Percentiles rank a stretch among this genome's conserved stretches.
Evolutionary conservation across 2,329 filamentous ascomycete species (phyloP).

Genomic region (Aspergillus phoenicis): DNA sequence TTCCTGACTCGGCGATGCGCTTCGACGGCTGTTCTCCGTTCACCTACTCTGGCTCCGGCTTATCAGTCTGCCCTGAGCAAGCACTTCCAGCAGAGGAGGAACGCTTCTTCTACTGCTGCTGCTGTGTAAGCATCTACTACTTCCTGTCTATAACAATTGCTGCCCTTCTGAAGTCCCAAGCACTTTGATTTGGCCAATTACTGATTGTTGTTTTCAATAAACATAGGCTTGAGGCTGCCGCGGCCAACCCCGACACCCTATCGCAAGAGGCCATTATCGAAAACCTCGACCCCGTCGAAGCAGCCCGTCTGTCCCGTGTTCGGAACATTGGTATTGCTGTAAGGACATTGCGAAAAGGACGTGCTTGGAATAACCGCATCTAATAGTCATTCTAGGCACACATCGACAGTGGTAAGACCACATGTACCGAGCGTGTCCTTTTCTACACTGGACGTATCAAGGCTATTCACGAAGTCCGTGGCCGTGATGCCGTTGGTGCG

Average conservation of each 20-base stretch:
- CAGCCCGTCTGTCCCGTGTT: slow-evolving; percentile 74
- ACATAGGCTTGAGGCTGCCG: slow-evolving; percentile 58
- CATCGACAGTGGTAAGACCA: slow-evolving; percentile 98
- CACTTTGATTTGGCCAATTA: not conserved
- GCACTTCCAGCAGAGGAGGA: slow-evolving; percentile 47
- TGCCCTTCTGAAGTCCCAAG: not conserved
- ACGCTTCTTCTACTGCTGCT: slow-evolving; percentile 46
- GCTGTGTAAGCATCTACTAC: slow-evolving; percentile 43
- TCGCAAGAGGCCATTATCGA: slow-evolving; percentile 70
- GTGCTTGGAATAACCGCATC: not conserved
- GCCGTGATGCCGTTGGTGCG: slow-evolving; percentile 87
- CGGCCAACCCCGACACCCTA: slow-evolving; percentile 58
- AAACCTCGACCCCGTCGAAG: slow-evolving; percentile 79
- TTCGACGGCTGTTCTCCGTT: slow-evolving; percentile 40
- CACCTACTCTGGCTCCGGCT: slow-evolving; percentile 33
- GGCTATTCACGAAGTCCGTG: slow-evolving; percentile 90
- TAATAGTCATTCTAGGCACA: slow-evolving; percentile 65
- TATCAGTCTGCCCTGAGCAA: slow-evolving; percentile 42
- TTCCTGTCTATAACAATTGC: not conserved
- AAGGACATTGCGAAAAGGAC: slow-evolving; percentile 38
- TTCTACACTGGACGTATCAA: slow-evolving; percentile 98
- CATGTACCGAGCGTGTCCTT: slow-evolving; percentile 90
- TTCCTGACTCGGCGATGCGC: slow-evolving; percentile 44
- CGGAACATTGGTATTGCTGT: slow-evolving; percentile 98
- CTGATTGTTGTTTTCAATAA: slow-evolving; percentile 14